Evolutionary conservation across 352 stramenopile species (phyloP), one percentile per base, ranked within the genome.

Genomic region (Pythium dissotocum): DNA sequence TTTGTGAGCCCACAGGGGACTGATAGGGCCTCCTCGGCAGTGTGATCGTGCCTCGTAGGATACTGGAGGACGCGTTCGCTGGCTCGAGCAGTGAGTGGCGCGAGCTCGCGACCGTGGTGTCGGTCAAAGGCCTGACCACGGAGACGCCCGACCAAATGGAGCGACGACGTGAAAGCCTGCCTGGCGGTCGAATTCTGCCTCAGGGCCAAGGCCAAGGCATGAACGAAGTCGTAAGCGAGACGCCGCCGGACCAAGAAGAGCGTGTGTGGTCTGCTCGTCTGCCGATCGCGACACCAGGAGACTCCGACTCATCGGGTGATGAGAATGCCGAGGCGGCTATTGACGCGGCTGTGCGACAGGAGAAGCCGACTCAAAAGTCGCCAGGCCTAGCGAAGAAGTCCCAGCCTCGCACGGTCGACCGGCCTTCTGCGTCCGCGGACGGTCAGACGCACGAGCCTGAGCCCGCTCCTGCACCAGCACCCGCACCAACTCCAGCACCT

Each of bases 251-350:
- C 1, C 53, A 63, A 2, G 63, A 71, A 60, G 69, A 76, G 6
- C 51, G 69, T 16, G 63, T 76, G 18, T 76, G 69, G 69, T 76
- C 69, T 24, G 69, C 69, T 7, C 53, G 69, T 16, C 49, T 76
- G 32, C 69, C 69, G 8, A 71, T 76, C 21, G 63, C 69, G 1
- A 65, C 69, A 12, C 63, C 69, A 18, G 52, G 35, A 5, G 61
- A 62, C 28, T 64, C 69, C 24, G 63, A 60, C 21, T 58, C 70
- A n/a, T 69, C 49, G 32, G 69, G 61, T 26, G 46, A 48, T 26
- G 64, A 55, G 40, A 58, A 55, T 7, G 49, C 59, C 54, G 63
- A 67, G 5, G 56, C 51, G 30, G 63, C 66, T 73, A 79, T 71
- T 49, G 69, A 76, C 42, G n/a, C 21, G 21, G 63, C 57, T 26